phyloP scores from a whole-genome alignment of 2,329 filamentous ascomycete species.

The Trichoderma koningiopsis region DNA sequence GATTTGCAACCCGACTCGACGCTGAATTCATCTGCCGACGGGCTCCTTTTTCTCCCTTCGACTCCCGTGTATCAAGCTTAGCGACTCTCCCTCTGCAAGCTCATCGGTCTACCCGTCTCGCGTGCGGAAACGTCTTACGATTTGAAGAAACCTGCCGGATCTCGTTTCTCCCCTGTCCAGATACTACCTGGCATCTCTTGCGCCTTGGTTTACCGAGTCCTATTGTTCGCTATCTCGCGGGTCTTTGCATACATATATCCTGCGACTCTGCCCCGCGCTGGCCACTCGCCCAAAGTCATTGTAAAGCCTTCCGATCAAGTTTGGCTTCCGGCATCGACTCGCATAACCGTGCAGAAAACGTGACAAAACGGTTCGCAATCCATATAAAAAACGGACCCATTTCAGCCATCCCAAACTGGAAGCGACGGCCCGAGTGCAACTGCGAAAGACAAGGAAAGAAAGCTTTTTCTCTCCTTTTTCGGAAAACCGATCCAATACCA shows the following conservation, averaged over 20 bases:
- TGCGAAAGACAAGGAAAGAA: background rate
- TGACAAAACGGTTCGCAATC: background rate
- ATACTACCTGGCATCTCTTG: background rate
- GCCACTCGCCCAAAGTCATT: constrained; percentile 2
- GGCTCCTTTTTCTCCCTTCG: constrained; percentile 15
- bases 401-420: constrained; percentile 1
- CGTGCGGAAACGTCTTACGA: constrained; percentile 16
- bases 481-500: background rate
- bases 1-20: constrained; percentile 21
- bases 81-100: background rate
- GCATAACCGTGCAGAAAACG: background rate
- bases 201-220: background rate
- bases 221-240: background rate
- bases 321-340: background rate
- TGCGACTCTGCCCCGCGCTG: constrained; percentile 16
- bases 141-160: constrained; percentile 18
- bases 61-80: constrained; percentile 10
- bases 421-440: background rate
- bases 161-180: constrained; percentile 6
- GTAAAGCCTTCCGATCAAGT: background rate
- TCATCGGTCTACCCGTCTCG: constrained; percentile 7
- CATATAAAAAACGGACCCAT: background rate
- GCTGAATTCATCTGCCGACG: background rate
- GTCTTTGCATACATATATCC: constrained; percentile 15
- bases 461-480: background rate